Base-by-base conservation (phyloP, 495 filamentous ascomycete species). In the Hypoxylon fragiforme region DNA sequence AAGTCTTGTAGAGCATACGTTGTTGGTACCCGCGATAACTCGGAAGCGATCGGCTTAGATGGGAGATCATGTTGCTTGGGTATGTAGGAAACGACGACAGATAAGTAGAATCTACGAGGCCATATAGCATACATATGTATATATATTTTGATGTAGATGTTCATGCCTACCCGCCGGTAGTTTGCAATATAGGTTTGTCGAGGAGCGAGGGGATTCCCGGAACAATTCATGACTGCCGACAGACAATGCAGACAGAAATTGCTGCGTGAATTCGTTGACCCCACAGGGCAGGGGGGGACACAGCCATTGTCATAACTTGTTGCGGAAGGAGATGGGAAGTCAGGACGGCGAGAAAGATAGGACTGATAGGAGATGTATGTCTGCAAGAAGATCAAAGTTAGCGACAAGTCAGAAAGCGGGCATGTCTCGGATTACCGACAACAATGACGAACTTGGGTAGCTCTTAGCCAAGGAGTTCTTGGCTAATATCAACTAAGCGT, bases 401-500 rank as follows among this genome's bases (percentile, higher is more conserved):
- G 58, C 48, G n/a, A 53, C 7, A 24, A 13, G 57, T 49, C 34
- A 19, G 43, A 41, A 16, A 16, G 38, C 12, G 43, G 44, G 44
- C 20, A 11, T 35, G 38, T 56, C 41, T 57, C 47, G 58, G 52
- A 52, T 56, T 62, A 44, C 43, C 36, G 45, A 53, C 41, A 48
- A 52, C 26, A 60, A 48, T 44, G 49, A 40, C 24, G 43, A 56
- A 34, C 31, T 32, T 46, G 13, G 24, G 24, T 31, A 61, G 28
- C 44, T 47, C 58, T 26, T 14, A 3, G 9, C 24, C n/a, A n/a
- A n/a, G n/a, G n/a, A n/a, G n/a, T n/a, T n/a, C n/a, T n/a, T n/a
- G n/a, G n/a, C n/a, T n/a, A n/a, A n/a, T n/a, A n/a, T n/a, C n/a
- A n/a, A n/a, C n/a, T n/a, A n/a, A n/a, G n/a, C n/a, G n/a, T n/a